These are phyloP conservation scores for Articulospora tetracladia DNA, from an alignment of 495 filamentous ascomycete genomes.

Conservation along the genomic window DNA sequence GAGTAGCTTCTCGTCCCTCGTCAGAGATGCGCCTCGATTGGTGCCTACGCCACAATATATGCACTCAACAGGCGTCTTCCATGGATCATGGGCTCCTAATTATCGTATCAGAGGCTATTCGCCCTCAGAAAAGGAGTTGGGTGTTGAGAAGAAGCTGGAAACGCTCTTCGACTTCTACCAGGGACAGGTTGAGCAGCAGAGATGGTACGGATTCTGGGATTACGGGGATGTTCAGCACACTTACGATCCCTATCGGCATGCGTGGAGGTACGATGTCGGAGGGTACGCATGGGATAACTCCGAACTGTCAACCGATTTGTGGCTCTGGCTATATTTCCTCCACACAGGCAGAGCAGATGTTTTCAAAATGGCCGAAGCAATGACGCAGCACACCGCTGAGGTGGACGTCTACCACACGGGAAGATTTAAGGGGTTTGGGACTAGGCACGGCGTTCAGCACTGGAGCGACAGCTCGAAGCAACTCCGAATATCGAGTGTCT, in stretches of 20 bases:
- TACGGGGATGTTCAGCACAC: constrained; percentile 1
- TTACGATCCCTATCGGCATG: constrained; percentile 1
- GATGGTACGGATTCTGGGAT: constrained; percentile 2
- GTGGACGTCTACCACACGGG: not conserved
- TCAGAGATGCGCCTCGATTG: not conserved
- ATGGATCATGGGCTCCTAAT: not conserved
- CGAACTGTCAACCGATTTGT: not conserved
- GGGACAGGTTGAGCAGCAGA: not conserved
- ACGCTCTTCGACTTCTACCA: not conserved
- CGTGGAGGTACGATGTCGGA: not conserved
- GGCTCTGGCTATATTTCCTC: constrained; percentile 2
- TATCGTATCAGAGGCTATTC: not conserved
- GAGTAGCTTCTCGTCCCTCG: not conserved
- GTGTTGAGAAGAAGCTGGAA: not conserved
- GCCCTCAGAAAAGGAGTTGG: not conserved
- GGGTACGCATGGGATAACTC: constrained; percentile 1
- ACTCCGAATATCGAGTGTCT: not conserved
- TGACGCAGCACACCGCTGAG: not conserved
- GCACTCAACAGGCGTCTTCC: constrained; percentile 2
- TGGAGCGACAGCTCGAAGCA: constrained; percentile 3
- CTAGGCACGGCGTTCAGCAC: not conserved
- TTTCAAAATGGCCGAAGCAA: constrained; percentile 1
- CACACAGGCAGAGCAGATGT: constrained; percentile 1
- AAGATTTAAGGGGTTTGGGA: not conserved
- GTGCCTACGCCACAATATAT: not conserved